A percentile compares a stretch with the other conserved stretches of the same genome.
Conservation (phyloP, 495 filamentous ascomycete genomes). For the Chaetomium fimeti region DNA sequence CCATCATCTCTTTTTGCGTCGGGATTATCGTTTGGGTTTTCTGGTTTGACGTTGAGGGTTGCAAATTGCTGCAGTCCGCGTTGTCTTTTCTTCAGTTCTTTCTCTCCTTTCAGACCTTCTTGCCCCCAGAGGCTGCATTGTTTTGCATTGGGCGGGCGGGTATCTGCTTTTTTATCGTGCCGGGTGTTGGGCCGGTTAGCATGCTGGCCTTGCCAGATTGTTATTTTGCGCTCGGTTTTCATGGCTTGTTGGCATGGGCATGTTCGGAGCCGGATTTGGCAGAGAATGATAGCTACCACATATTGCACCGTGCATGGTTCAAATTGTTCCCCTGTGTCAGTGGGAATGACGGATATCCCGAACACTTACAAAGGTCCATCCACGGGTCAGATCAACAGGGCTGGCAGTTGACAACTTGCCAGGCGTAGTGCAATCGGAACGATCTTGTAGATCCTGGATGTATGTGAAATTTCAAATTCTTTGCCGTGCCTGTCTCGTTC, state of each 20-base stretch:
- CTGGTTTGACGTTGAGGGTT: background rate
- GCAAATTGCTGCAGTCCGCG: background rate
- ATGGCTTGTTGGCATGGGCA: background rate
- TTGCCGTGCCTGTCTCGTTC: constrained; percentile 14
- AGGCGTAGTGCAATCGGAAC: background rate
- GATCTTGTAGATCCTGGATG: background rate
- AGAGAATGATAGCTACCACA: background rate
- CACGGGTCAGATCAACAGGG: background rate
- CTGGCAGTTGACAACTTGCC: background rate
- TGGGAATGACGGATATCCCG: background rate
- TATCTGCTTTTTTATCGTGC: constrained; percentile 3
- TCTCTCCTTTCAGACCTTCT: constrained; percentile 7
- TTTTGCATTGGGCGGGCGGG: constrained; percentile 25
- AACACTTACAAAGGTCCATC: background rate
- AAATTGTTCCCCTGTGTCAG: background rate
- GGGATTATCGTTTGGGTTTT: no score
- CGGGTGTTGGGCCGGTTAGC: background rate
- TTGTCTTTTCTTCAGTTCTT: background rate
- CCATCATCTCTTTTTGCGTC: background rate
- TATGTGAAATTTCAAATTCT: constrained; percentile 16
- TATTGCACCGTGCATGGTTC: background rate
- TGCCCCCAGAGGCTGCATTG: background rate
- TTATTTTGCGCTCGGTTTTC: background rate
- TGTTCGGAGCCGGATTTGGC: constrained; percentile 4
- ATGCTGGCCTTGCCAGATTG: constrained; percentile 13